phyloP scores from a whole-genome alignment of 2,329 filamentous ascomycete species.

The Ophiostoma montium region DNA sequence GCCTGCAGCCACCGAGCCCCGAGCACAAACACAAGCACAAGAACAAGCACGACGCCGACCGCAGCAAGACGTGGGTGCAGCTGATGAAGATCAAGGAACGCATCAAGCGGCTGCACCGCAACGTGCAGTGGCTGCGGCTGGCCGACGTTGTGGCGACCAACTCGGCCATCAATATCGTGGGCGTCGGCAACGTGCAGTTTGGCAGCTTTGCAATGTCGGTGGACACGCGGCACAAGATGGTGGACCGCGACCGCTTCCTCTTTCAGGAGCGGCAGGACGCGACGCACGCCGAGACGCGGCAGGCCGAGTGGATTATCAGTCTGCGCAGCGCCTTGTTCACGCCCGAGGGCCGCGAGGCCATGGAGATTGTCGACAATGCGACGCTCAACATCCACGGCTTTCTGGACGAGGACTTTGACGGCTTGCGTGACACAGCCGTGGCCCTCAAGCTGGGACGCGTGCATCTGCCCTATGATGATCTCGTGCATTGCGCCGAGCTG shows the following conservation, averaged over 20 bases:
- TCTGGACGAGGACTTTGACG: constrained; percentile 71
- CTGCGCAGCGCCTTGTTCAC: constrained; percentile 80
- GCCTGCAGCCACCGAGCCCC: neutral
- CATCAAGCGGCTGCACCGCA: constrained; percentile 73
- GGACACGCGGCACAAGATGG: constrained; percentile 81
- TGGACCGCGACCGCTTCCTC: constrained; percentile 80
- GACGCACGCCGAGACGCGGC: constrained; percentile 39
- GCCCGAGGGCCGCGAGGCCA: constrained; percentile 66
- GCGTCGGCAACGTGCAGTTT: constrained; percentile 73
- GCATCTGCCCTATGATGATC: constrained; percentile 80
- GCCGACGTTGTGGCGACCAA: constrained; percentile 79
- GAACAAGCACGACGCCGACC: constrained; percentile 17
- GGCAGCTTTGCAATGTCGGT: constrained; percentile 76
- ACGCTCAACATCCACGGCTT: constrained; percentile 86
- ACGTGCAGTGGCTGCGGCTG: constrained; percentile 77
- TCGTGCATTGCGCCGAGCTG: constrained; percentile 47
- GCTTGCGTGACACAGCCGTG: constrained; percentile 78
- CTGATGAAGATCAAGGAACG: constrained; percentile 69
- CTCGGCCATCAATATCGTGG: constrained; percentile 59
- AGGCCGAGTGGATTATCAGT: constrained; percentile 89
- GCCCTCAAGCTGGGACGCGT: constrained; percentile 82
- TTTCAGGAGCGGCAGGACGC: constrained; percentile 56
- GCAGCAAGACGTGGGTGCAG: constrained; percentile 66
- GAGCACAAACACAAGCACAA: too few species aligned
- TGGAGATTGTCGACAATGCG: constrained; percentile 77